phyloP scores from a whole-genome alignment of 2,329 filamentous ascomycete genomes.

The Aspergillus hiratsukae region DNA sequence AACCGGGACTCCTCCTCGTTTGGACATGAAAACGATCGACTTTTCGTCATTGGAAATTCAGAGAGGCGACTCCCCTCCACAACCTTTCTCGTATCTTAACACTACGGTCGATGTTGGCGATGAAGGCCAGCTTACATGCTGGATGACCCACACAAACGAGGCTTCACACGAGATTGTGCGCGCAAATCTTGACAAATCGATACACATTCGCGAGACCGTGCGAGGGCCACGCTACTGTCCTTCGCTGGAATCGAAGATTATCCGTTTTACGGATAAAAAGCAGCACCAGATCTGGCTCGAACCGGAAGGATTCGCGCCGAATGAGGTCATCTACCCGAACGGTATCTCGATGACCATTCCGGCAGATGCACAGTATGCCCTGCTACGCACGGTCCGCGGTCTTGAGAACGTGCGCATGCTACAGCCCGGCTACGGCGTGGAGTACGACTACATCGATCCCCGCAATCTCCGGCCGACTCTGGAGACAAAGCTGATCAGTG shows the following conservation, averaged over 20 bases:
- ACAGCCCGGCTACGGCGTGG: slow-evolving; percentile 92
- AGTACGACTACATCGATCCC: slow-evolving; percentile 98
- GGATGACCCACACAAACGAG: slow-evolving; percentile 81
- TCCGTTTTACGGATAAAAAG: slow-evolving; percentile 76
- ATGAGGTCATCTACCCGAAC: slow-evolving; percentile 88
- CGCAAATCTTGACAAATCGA: slow-evolving; percentile 87
- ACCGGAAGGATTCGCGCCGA: slow-evolving; percentile 82
- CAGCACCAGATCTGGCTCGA: slow-evolving; percentile 94
- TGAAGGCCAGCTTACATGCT: slow-evolving; percentile 76
- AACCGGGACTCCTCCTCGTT: slow-evolving; percentile 87
- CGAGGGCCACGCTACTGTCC: slow-evolving; percentile 94
- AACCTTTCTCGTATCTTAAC: slow-evolving; percentile 89
- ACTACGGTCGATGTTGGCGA: slow-evolving; percentile 63
- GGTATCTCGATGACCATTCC: slow-evolving; percentile 97
- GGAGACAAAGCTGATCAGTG: slow-evolving; percentile 86
- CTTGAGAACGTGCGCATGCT: slow-evolving; percentile 88
- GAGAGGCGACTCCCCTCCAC: slow-evolving; percentile 75
- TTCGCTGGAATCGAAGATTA: slow-evolving; percentile 88
- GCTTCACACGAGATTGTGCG: slow-evolving; percentile 78
- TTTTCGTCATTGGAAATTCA: slow-evolving; percentile 69
- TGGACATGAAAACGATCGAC: slow-evolving; percentile 78
- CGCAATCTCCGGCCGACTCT: slow-evolving; percentile 81
- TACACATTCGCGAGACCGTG: slow-evolving; percentile 93
- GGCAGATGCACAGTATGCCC: slow-evolving; percentile 74
- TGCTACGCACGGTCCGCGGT: slow-evolving; percentile 82